Conservation (phyloP, 495 filamentous ascomycete species). For the Rhizodiscina lignyota region DNA sequence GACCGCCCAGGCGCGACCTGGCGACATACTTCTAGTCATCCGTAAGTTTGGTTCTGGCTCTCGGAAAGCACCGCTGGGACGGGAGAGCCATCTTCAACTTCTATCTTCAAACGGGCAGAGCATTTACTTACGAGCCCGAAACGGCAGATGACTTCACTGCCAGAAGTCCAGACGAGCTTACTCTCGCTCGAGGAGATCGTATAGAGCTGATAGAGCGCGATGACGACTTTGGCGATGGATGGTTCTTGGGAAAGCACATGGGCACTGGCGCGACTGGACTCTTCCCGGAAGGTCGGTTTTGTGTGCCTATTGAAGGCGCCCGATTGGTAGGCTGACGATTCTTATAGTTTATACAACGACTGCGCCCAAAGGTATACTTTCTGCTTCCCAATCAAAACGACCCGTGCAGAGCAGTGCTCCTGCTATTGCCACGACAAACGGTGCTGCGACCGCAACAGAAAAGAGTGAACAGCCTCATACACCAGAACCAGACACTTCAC, state of each 20-base stretch:
- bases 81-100: too few relatives aligned
- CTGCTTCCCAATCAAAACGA: slow-evolving; percentile 11
- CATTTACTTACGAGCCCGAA: too few relatives aligned
- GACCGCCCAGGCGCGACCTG: slow-evolving; percentile 8
- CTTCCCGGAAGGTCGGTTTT: slow-evolving; percentile 70
- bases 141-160: slow-evolving; percentile 63
- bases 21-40: slow-evolving; percentile 16
- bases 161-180: slow-evolving; percentile 84
- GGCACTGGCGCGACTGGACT: slow-evolving; percentile 61
- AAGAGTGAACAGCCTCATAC: too few relatives aligned
- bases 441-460: too few relatives aligned
- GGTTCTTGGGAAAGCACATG: slow-evolving; percentile 80
- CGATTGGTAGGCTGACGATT: not conserved
- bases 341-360: slow-evolving; percentile 23
- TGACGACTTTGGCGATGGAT: slow-evolving; percentile 95
- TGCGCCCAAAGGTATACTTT: slow-evolving; percentile 18
- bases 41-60: slow-evolving; percentile 14
- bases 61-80: too few relatives aligned
- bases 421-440: too few relatives aligned
- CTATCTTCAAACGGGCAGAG: too few relatives aligned
- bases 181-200: slow-evolving; percentile 67
- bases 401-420: not conserved
- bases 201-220: slow-evolving; percentile 88
- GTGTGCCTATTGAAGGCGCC: not conserved
- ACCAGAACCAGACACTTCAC: too few relatives aligned